Base-by-base conservation (phyloP, 108 stramenopile genomes). In the Skeletonema tropicum region DNA sequence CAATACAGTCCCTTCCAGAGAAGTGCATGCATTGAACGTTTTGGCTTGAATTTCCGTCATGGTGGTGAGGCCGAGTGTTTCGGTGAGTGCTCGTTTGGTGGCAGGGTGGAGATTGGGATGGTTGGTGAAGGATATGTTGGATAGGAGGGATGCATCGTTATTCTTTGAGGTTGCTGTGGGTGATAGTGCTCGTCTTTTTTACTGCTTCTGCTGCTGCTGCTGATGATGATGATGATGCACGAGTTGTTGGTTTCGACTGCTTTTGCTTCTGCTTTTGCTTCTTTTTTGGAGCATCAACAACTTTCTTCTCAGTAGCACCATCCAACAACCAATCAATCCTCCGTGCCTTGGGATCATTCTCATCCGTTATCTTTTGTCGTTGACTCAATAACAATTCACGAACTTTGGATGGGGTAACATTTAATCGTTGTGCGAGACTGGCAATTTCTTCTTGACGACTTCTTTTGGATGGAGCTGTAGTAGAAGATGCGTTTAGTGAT, bases 41-140 rank as follows among this genome's bases (percentile, higher is more conserved):
- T 66, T 58, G 9, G 64, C 64, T 71, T 94, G 93, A 52, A 94
- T 89, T 49, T 90, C 73, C 25, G 93, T 94, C 90, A 94, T 91
- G 64, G 41, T 61, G 9, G 58, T 19, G 23, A 79, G 46, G 4
- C 73, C 66, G 23, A 83, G 26, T 12, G 70, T 45, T 64, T 79
- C 67, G 21, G 61, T 8, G 1, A 83, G 45, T 13, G 82, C 82
- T 13, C 70, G 73, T 57, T 42, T 67, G 32, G 82, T 35, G 8
- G 12, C 23, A 0, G 67, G 29, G 31, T 42, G 60, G 32, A 70
- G 21, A 17, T 52, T 60, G 21, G 25, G 15, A 3, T 33, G 25
- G 35, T 36, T 12, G 13, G 61, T 33, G n/a, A 62, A 62, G 14
- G 13, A 13, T 6, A 29, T 60, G 42, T 45, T 45, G 42, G 42